Percentiles rank a stretch among this genome's conserved stretches.
These are phyloP conservation scores for Colletotrichum zoysiae DNA, from an alignment of 2,329 filamentous ascomycete species.

Conservation along the genomic window DNA sequence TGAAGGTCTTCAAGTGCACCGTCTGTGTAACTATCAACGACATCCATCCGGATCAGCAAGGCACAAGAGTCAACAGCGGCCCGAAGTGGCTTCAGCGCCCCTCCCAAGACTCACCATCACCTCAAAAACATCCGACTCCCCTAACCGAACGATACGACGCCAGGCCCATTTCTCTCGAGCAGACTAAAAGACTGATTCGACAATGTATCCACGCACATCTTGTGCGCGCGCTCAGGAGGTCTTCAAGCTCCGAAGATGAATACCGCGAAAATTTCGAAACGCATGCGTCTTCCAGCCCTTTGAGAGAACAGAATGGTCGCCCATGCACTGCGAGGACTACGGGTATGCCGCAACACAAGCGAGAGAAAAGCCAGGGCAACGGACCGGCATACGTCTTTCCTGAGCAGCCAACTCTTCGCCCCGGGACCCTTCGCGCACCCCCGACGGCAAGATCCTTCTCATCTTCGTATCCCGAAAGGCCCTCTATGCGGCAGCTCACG, in stretches of 20 bases:
- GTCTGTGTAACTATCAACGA: slow-evolving; percentile 90
- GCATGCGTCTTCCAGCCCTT: neutral
- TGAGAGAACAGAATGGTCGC: slow-evolving; percentile 13
- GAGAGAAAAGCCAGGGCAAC: slow-evolving; percentile 31
- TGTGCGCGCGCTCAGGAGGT: slow-evolving; percentile 46
- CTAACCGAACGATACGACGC: slow-evolving; percentile 32
- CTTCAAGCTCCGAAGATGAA: slow-evolving; percentile 39
- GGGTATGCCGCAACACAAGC: slow-evolving; percentile 14
- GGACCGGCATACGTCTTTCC: slow-evolving; percentile 50
- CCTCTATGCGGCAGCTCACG: slow-evolving; percentile 44
- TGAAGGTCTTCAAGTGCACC: slow-evolving; percentile 83
- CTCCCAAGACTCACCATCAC: slow-evolving; percentile 33
- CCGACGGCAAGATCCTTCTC: slow-evolving; percentile 56
- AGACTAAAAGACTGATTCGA: slow-evolving; percentile 65
- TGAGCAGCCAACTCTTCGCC: slow-evolving; percentile 54
- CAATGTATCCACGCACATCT: slow-evolving; percentile 57
- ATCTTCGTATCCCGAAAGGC: slow-evolving; percentile 59
- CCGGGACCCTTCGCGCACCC: slow-evolving; percentile 47
- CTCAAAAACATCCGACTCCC: slow-evolving; percentile 31
- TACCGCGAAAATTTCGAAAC: slow-evolving; percentile 15
- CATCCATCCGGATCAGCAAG: slow-evolving; percentile 53
- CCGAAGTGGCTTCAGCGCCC: slow-evolving; percentile 41
- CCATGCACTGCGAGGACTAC: slow-evolving; percentile 10
- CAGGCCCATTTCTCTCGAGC: slow-evolving; percentile 66
- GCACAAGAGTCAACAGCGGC: slow-evolving; percentile 27